Evolutionary conservation across 768 basidiomycete genomes (phyloP), one percentile per base, ranked within the genome.

Genomic region (Leucosporidium creatinivorum): DNA sequence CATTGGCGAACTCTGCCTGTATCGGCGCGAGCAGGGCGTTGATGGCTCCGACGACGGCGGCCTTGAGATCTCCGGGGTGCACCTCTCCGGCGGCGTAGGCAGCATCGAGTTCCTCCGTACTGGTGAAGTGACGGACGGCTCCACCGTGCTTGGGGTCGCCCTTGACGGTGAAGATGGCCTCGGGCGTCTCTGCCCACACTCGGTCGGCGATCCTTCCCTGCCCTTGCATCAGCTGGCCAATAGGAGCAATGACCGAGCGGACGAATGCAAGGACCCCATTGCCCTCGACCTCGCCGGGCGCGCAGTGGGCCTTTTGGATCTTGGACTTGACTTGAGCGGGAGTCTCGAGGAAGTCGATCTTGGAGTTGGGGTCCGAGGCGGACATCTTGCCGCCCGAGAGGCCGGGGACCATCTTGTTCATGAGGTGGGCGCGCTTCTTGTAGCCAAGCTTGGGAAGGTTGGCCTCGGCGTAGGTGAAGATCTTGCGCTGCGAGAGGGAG

Each of bases 381-480:
- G 93, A 96, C 96, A 99, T 98, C 77, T 99, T 99, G 23, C 91
- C 81, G 70, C 81, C 81, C 47, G 78, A 76, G n/a, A 81, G 67
- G 4, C 74, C 74, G 58, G 75, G 74, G 0, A 98, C 91, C 93
- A 98, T 98, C 44, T 85, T 81, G 79, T 97, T 99, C 96, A 99
- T 99, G 55, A 99, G 82, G 78, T 99, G 96, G 0, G 93, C 89
- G 44, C 94, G 91, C 79, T 96, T 97, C 61, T 81, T 80, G 81
- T 97, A 98, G 47, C 94, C 96, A 39, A 98, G 83, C 69, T 85
- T 83, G 6, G 96, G 96, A 61, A 99, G 87, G 84, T 93, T 93
- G 74, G 89, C 84, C 77, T 98, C 93, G 10, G 96, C 93, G 75
- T 94, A 94, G 25, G 92, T 97, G 80, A 99, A 99, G 76, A 98